A percentile compares a stretch with the other conserved stretches of the same genome.
Conservation (phyloP, 257 asterid species). For the Ocimum tenuiflorum region DNA sequence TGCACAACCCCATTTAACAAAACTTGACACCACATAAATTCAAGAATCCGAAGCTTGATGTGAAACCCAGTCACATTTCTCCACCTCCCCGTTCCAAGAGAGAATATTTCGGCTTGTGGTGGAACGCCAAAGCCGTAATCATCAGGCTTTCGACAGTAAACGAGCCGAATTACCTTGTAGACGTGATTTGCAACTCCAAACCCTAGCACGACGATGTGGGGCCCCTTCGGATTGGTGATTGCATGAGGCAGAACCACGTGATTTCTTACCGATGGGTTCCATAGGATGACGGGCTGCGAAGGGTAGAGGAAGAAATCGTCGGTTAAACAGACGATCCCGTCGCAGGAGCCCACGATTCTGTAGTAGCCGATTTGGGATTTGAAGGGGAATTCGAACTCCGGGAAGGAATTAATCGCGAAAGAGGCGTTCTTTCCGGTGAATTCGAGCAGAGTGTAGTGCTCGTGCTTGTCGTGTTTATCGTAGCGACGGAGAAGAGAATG, state of each 20-base stretch:
- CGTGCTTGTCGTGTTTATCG: conserved; percentile 20
- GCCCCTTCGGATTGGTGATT: conserved; percentile 14
- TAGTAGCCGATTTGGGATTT: conserved; percentile 34
- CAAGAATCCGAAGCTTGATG: conserved; percentile 22
- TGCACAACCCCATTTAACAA: conserved; percentile 37
- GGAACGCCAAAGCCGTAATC: conserved; percentile 19
- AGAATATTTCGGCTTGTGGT: conserved; percentile 40
- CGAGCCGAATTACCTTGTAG: conserved; percentile 54
- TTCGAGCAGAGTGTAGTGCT: conserved; percentile 28
- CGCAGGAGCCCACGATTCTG: conserved; percentile 51
- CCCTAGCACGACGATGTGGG: conserved; percentile 35
- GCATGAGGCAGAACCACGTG: conserved; percentile 29
- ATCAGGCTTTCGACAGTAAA: conserved; percentile 20
- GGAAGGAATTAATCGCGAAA: conserved; percentile 17
- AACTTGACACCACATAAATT: conserved; percentile 31
- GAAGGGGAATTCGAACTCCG: conserved; percentile 33
- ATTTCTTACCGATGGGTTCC: conserved; percentile 52
- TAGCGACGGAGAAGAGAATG: conserved; percentile 35
- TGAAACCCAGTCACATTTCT: conserved; percentile 19
- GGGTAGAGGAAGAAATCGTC: conserved; percentile 34
- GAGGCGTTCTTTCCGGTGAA: background rate
- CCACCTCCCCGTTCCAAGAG: conserved; percentile 36
- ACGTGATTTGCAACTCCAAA: conserved; percentile 36
- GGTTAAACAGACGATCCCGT: conserved; percentile 48
- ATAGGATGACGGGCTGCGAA: conserved; percentile 20